Base-by-base conservation (phyloP, 2,329 filamentous ascomycete species). In the Thermothelomyces thermophilus region DNA sequence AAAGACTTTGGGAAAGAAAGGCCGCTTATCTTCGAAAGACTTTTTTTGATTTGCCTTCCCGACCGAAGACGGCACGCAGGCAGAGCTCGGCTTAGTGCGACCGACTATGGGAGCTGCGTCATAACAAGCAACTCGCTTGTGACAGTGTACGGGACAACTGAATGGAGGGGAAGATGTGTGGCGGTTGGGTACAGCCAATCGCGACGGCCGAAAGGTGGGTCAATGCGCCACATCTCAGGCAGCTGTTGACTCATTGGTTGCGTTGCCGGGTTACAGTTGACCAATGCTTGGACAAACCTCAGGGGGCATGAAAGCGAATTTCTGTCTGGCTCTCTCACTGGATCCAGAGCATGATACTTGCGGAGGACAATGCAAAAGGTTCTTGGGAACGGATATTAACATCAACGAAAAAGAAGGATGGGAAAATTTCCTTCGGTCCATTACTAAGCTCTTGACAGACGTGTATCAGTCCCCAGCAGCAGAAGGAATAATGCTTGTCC, bases 81-180 rank as follows among this genome's bases (percentile, higher is more conserved):
- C 33, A 44, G 46, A 50, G 37, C 46, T 44, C 41, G 47, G 41
- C 41, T 50, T 49, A 40, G 52, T 48, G 48, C 37, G 44, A 52
- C 17, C 30, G 39, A 41, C 24, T 33, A 40, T 20, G 41, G 52
- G 59, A 33, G 52, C 57, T 64, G 62, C 62, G 63, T 63, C 63
- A 63, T 63, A 62, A 62, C 55, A 62, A 58, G 14, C 31, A 26
- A 11, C 14, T 26, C 17, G 11, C 14, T 14, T 20, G 50, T 54
- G 51, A 51, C 50, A 51, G n/a, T n/a, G n/a, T n/a, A 40, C 47
- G 34, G 54, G 55, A 31, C 36, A 48, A 57, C 35, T 34, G 41
- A 44, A 39, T 55, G 56, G 57, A 55, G 57, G 54, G 56, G 52
- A 22, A 39, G 33, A 2, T 10, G 33, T 59, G 57, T 60, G 62